A percentile compares a stretch with the other conserved stretches of the same genome.
Conservation (phyloP, 345 rosid genomes). For the Fremontodendron californicum region DNA sequence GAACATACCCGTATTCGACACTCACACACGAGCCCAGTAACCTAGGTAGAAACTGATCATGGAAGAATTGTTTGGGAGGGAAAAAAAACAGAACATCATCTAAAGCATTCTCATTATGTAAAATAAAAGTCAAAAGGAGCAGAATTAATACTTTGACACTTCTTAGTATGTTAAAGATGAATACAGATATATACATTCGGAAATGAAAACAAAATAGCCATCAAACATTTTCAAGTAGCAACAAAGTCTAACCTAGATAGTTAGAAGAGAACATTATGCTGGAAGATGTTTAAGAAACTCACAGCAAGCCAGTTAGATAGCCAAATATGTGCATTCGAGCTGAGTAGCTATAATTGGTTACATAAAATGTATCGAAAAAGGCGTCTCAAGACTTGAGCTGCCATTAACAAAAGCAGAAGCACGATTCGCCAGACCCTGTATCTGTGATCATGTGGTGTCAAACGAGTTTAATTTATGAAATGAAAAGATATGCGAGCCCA, state of each 20-base stretch:
- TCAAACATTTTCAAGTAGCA: background rate
- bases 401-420: constrained; percentile 66
- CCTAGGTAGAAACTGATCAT: constrained; percentile 55
- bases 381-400: constrained; percentile 63
- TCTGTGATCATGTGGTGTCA: constrained; percentile 36
- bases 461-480: constrained; percentile 35
- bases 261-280: background rate
- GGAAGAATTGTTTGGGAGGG: constrained; percentile 6
- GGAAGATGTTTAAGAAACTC: constrained; percentile 33
- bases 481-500: constrained; percentile 45
- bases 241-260: background rate
- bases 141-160: background rate
- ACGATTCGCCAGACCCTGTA: constrained; percentile 51
- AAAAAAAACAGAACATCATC: background rate
- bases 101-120: background rate
- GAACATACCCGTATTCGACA: too few relatives aligned
- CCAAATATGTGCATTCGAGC: constrained; percentile 62
- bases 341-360: constrained; percentile 58
- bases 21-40: too few relatives aligned
- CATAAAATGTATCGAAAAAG: constrained; percentile 52
- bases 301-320: constrained; percentile 63
- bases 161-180: background rate
- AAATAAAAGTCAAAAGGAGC: constrained; percentile 1
- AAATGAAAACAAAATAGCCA: background rate
- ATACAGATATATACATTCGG: background rate